phyloP scores from a whole-genome alignment of 192 early-diverging fungal species.

The Mortierella alpina region DNA sequence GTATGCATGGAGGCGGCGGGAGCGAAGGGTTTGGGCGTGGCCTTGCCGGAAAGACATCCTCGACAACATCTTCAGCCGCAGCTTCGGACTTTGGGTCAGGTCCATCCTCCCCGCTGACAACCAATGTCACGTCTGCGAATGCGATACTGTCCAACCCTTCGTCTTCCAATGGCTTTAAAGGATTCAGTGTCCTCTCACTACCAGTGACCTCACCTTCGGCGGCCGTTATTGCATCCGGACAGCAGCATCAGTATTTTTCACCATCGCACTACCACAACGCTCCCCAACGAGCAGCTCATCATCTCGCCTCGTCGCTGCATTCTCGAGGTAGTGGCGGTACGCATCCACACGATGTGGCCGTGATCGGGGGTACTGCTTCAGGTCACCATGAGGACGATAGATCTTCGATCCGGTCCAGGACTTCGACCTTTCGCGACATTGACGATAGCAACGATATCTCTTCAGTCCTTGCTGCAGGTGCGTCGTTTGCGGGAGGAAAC shows the following conservation, averaged over 20 bases:
- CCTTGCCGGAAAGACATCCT: constrained; percentile 25
- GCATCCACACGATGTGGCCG: constrained; percentile 1
- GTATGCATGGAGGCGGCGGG: not conserved
- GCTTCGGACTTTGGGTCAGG: constrained; percentile 46
- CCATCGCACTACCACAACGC: constrained; percentile 17
- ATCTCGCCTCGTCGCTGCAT: not conserved
- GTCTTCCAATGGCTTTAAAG: constrained; percentile 30
- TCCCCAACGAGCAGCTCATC: not conserved
- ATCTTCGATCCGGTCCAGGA: constrained; percentile 32
- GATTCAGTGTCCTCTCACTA: constrained; percentile 25
- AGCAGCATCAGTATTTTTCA: constrained; percentile 47
- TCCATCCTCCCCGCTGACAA: constrained; percentile 29
- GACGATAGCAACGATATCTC: constrained; percentile 15
- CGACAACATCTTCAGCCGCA: constrained; percentile 36
- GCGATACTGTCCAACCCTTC: constrained; percentile 40
- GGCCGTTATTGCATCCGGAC: constrained; percentile 6
- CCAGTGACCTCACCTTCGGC: constrained; percentile 37
- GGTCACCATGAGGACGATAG: constrained; percentile 23
- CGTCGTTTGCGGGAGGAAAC: not conserved
- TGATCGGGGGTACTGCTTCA: not conserved
- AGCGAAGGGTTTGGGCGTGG: constrained; percentile 24
- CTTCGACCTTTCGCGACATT: constrained; percentile 13
- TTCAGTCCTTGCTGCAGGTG: constrained; percentile 6
- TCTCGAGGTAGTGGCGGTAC: not conserved
- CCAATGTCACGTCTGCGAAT: constrained; percentile 19